These are phyloP conservation scores for Cadophora malorum DNA, from an alignment of 2,329 filamentous ascomycete genomes.

Conservation along the genomic window DNA sequence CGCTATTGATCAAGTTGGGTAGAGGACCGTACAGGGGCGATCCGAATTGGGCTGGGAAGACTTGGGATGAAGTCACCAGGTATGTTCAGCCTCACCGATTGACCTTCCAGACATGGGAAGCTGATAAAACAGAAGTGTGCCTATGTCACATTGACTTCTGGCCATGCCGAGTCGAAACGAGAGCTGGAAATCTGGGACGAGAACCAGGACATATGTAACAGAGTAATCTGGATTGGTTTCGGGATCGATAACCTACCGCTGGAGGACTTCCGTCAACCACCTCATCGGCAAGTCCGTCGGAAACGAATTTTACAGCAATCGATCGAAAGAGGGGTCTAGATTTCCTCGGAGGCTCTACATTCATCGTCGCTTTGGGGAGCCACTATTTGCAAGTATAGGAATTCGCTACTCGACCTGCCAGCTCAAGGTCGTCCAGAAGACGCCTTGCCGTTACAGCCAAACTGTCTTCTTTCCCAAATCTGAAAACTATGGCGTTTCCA, in stretches of 20 bases:
- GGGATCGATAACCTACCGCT: background rate
- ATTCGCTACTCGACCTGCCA: background rate
- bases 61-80: background rate
- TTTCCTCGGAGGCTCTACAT: background rate
- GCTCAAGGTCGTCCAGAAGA: background rate
- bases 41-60: background rate
- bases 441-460: too few species aligned
- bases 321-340: background rate
- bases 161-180: background rate
- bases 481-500: too few species aligned
- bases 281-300: background rate
- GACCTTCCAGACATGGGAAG: background rate
- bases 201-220: background rate
- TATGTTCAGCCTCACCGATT: background rate
- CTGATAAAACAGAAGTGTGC: background rate
- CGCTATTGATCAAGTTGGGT: background rate
- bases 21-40: background rate
- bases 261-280: background rate
- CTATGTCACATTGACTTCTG: constrained; percentile 3
- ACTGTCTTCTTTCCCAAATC: too few species aligned
- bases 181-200: background rate
- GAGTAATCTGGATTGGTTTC: constrained; percentile 6
- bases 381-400: background rate
- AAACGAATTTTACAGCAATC: background rate
- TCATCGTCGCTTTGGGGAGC: background rate